Percentiles rank a stretch among this genome's conserved stretches.
Conservation (phyloP, 192 early-diverging fungal genomes). For the Neocallimastix lanati region DNA sequence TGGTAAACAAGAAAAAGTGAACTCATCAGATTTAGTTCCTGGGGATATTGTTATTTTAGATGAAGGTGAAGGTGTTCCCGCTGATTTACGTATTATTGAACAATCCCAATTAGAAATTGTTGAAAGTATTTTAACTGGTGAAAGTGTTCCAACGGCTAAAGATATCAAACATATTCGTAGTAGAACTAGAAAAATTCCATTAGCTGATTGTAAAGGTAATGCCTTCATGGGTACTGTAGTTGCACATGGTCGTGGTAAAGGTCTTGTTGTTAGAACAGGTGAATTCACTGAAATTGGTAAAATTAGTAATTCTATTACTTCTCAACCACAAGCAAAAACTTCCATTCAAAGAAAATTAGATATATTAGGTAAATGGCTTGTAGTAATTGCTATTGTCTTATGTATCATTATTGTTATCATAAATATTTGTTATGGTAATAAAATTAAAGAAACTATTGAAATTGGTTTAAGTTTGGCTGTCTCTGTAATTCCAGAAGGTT, state of each 20-base stretch:
- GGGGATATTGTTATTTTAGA: constrained; percentile 85
- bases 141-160: constrained; percentile 68
- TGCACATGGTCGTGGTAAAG: constrained; percentile 73
- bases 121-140: constrained; percentile 85
- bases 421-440: constrained; percentile 10
- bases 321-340: constrained; percentile 19
- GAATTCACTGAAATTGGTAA: constrained; percentile 79
- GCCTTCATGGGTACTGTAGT: constrained; percentile 94
- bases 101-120: constrained; percentile 74
- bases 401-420: constrained; percentile 73
- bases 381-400: constrained; percentile 58
- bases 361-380: constrained; percentile 65
- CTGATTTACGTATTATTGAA: constrained; percentile 64
- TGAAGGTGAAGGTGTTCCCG: constrained; percentile 84
- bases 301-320: constrained; percentile 71
- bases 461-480: constrained; percentile 57
- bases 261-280: constrained; percentile 82
- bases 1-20: constrained; percentile 46
- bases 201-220: constrained; percentile 88
- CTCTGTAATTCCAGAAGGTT: constrained; percentile 91
- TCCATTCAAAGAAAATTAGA: constrained; percentile 42
- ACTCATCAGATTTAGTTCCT: constrained; percentile 63
- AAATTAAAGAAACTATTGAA: background rate
- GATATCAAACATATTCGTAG: constrained; percentile 32
- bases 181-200: constrained; percentile 46